Conservation (phyloP, 352 stramenopile genomes). For the Elongisporangium undulatum region DNA sequence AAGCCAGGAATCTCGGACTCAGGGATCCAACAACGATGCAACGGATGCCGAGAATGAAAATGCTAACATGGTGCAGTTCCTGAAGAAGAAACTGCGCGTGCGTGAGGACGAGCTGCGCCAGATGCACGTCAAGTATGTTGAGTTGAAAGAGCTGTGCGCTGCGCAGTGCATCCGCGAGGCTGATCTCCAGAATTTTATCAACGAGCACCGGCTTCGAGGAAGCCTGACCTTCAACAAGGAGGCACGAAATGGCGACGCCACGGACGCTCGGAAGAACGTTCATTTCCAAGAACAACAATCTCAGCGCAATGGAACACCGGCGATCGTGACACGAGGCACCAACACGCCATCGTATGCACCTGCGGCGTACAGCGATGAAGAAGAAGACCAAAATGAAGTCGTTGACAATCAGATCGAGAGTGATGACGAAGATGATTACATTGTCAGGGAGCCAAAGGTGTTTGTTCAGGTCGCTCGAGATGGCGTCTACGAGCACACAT, state of each 20-base stretch:
- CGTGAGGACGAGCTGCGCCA: slow-evolving; percentile 55
- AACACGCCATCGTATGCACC: slow-evolving; percentile 11
- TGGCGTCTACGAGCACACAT: slow-evolving; percentile 31
- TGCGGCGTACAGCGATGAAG: slow-evolving; percentile 1
- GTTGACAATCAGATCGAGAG: slow-evolving; percentile 12
- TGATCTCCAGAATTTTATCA: slow-evolving; percentile 79
- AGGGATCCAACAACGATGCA: slow-evolving; percentile 6
- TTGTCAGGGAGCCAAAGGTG: slow-evolving; percentile 31
- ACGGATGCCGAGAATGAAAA: slow-evolving; percentile 8
- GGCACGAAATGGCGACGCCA: slow-evolving; percentile 6
- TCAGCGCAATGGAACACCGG: slow-evolving; percentile 2
- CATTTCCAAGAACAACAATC: slow-evolving; percentile 13
- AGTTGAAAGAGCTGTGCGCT: slow-evolving; percentile 74
- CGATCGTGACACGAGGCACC: slow-evolving; percentile 11
- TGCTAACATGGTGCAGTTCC: slow-evolving; percentile 32
- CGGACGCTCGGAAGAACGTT: slow-evolving; percentile 9
- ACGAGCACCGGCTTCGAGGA: slow-evolving; percentile 67
- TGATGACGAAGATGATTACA: slow-evolving; percentile 16
- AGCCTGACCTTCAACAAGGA: slow-evolving; percentile 56
- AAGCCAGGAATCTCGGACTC: slow-evolving; percentile 2
- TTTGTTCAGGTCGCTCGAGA: slow-evolving; percentile 42
- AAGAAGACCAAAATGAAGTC: slow-evolving; percentile 5
- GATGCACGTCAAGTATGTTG: slow-evolving; percentile 61
- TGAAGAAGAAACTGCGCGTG: slow-evolving; percentile 54
- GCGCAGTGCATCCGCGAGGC: slow-evolving; percentile 71